Percentiles rank a stretch among this genome's conserved stretches.
phyloP scores from a whole-genome alignment of 2,329 filamentous ascomycete species.

The Claviceps sp. region DNA sequence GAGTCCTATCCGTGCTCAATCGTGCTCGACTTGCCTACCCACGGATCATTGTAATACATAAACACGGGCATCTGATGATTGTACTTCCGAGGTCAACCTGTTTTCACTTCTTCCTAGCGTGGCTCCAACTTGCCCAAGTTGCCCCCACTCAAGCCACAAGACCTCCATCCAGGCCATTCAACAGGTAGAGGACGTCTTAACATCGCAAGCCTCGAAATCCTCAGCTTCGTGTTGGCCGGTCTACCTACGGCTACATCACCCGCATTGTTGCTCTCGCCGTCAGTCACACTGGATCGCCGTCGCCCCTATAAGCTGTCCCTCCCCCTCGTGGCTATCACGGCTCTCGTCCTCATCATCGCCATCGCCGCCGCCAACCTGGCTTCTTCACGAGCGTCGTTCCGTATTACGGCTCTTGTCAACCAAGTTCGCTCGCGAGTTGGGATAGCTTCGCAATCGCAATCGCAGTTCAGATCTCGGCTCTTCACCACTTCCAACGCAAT shows the following conservation, averaged over 20 bases:
- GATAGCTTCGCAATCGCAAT: neutral
- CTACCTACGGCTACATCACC: no score
- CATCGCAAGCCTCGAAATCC: neutral
- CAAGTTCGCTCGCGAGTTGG: conserved; percentile 31
- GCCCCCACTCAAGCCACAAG: neutral
- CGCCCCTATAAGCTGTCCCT: conserved; percentile 13
- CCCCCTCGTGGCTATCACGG: conserved; percentile 31
- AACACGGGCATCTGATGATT: no score
- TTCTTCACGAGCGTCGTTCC: conserved; percentile 42
- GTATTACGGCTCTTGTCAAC: conserved; percentile 43
- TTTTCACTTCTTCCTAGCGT: no score
- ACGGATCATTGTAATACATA: no score
- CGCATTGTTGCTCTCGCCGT: neutral
- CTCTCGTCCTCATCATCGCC: conserved; percentile 42
- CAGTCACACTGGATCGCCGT: conserved; percentile 15
- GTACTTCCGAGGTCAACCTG: no score
- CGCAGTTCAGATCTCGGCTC: conserved; percentile 15
- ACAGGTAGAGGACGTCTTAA: neutral
- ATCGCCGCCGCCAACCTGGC: conserved; percentile 54
- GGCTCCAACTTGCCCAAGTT: neutral
- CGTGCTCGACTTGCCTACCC: no score
- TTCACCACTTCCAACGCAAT: conserved; percentile 40
- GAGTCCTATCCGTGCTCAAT: no score
- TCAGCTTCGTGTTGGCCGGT: no score
- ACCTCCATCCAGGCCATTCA: neutral